Evolutionary conservation across 2,329 filamentous ascomycete genomes (phyloP).

Genomic region (Aspergillus thermomutatus): DNA sequence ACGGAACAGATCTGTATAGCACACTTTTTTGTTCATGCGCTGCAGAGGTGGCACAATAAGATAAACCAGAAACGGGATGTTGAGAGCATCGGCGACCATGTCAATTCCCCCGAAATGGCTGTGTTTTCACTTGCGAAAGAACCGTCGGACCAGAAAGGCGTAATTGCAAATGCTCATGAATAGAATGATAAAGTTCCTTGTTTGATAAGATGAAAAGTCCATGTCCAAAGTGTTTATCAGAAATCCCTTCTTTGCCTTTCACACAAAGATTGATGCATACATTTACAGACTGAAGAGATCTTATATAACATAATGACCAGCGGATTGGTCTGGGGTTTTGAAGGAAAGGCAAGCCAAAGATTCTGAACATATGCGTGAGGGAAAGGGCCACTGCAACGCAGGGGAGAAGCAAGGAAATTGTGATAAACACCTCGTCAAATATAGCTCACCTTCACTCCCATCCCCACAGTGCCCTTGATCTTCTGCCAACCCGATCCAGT

Average conservation of each 20-base stretch:
- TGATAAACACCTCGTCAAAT: constrained; percentile 54
- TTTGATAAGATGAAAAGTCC: not conserved
- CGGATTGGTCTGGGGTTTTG: constrained; percentile 4
- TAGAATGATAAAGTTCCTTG: not conserved
- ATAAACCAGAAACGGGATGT: constrained; percentile 16
- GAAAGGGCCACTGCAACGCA: not conserved
- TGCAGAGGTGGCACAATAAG: constrained; percentile 29
- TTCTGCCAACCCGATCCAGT: constrained; percentile 74
- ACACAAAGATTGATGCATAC: constrained; percentile 1
- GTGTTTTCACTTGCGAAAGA: constrained; percentile 4
- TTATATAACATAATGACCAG: constrained; percentile 4
- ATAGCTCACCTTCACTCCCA: constrained; percentile 97
- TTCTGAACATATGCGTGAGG: not conserved
- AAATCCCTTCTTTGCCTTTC: not conserved
- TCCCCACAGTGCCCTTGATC: constrained; percentile 78
- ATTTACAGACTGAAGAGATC: constrained; percentile 9
- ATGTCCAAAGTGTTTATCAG: not conserved
- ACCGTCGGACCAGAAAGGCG: constrained; percentile 2
- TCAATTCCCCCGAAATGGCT: not conserved
- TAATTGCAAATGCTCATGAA: constrained; percentile 2
- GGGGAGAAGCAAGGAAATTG: constrained; percentile 6
- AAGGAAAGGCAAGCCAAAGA: constrained; percentile 7
- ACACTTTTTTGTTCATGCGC: constrained; percentile 37
- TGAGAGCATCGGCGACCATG: constrained; percentile 4
- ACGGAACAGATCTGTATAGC: constrained; percentile 40